A percentile compares a stretch with the other conserved stretches of the same genome.
Evolutionary conservation across 2,329 filamentous ascomycete species (phyloP).

Genomic region (Fusarium nelsonii): DNA sequence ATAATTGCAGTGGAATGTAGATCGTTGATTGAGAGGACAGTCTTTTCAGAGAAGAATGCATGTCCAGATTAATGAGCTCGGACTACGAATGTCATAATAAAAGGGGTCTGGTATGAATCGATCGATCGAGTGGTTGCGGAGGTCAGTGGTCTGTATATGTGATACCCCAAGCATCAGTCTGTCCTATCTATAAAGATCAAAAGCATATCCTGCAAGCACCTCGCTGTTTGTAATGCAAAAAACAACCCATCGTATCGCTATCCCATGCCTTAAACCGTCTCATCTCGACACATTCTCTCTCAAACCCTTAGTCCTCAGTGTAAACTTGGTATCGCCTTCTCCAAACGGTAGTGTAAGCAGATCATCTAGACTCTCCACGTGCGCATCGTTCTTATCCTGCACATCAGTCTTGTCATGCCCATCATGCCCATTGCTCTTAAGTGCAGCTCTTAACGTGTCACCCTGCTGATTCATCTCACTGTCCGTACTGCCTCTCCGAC

Average conservation of each 20-base stretch:
- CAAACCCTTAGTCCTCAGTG: slow-evolving; percentile 67
- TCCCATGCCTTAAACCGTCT: background rate
- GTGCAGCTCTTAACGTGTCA: slow-evolving; percentile 57
- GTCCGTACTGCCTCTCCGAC: slow-evolving; percentile 59
- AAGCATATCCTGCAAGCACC: slow-evolving; percentile 11
- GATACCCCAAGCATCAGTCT: background rate
- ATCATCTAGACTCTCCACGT: slow-evolving; percentile 37
- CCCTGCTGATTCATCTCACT: slow-evolving; percentile 58
- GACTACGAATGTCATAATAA: no score
- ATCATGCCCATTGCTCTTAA: slow-evolving; percentile 43
- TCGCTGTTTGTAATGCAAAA: slow-evolving; percentile 10
- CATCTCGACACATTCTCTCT: slow-evolving; percentile 60
- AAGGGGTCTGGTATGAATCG: no score
- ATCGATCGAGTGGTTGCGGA: background rate
- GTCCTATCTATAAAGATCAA: slow-evolving; percentile 11
- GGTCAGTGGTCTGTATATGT: background rate
- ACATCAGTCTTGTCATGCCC: slow-evolving; percentile 41
- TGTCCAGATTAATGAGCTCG: no score
- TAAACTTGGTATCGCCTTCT: slow-evolving; percentile 61
- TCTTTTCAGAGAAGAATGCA: no score
- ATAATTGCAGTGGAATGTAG: no score
- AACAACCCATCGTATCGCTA: background rate
- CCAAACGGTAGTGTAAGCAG: slow-evolving; percentile 60
- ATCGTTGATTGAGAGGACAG: no score
- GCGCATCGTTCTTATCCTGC: slow-evolving; percentile 29